phyloP scores from a whole-genome alignment of 148 eudicot genomes.

The Chenopodium formosanum region DNA sequence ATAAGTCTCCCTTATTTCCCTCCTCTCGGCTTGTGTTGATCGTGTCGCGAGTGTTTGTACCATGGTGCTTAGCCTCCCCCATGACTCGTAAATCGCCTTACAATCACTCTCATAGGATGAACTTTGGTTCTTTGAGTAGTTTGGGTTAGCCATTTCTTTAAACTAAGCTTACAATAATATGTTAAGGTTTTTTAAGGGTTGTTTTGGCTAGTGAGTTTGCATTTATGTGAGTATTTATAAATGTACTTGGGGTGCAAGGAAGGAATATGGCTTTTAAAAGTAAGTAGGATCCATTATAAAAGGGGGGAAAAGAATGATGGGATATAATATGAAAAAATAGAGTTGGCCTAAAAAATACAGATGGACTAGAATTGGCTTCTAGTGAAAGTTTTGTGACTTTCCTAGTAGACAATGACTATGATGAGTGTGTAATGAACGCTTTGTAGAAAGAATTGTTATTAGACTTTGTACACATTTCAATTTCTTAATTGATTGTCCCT shows the following conservation, averaged over 20 bases:
- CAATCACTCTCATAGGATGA: conserved; percentile 43
- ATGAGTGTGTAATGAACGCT: conserved; percentile 26
- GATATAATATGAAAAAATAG: neutral
- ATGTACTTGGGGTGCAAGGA: conserved; percentile 39
- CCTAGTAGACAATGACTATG: conserved; percentile 40
- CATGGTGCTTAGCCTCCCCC: conserved; percentile 31
- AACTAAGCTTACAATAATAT: too few relatives aligned
- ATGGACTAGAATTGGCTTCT: conserved; percentile 28
- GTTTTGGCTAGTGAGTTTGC: neutral
- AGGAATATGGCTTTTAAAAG: conserved; percentile 31
- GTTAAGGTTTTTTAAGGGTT: neutral
- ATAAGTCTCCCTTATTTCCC: conserved; percentile 47
- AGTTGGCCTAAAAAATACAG: conserved; percentile 5
- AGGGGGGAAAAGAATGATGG: neutral
- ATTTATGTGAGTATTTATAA: conserved; percentile 3
- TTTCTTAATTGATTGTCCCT: too few relatives aligned
- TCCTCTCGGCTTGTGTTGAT: conserved; percentile 34
- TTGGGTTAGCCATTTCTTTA: conserved; percentile 15
- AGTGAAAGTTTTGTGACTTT: conserved; percentile 30
- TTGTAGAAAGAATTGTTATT: neutral
- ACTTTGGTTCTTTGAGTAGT: conserved; percentile 6
- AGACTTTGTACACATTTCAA: neutral
- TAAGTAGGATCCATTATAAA: conserved; percentile 25
- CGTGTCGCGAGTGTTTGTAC: conserved; percentile 30
- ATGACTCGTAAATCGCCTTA: conserved; percentile 54